Evolutionary conservation across 495 filamentous ascomycete species (phyloP).

Genomic region (Bacidia gigantensis): DNA sequence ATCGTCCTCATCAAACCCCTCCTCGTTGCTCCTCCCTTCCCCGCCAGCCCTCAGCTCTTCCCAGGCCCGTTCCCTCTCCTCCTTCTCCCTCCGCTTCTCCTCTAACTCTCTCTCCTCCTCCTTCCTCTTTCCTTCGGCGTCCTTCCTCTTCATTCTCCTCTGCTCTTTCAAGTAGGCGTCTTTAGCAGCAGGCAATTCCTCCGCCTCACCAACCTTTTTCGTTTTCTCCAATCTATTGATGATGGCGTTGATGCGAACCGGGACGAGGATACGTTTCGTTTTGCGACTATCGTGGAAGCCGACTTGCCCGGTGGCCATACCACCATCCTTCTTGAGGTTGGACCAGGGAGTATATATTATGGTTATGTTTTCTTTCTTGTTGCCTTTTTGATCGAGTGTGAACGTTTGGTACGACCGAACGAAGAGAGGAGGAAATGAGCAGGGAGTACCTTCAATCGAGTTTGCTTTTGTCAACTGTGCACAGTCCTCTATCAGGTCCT

Average conservation of each 20-base stretch:
- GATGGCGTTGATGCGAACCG: conserved; percentile 67
- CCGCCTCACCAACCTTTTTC: conserved; percentile 64
- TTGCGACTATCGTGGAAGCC: conserved; percentile 82
- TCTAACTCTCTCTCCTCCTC: conserved; percentile 65
- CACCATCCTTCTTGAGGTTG: conserved; percentile 90
- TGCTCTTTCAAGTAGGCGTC: conserved; percentile 57
- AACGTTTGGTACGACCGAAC: neutral
- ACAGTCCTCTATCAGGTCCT: conserved; percentile 68
- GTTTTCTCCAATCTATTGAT: conserved; percentile 97
- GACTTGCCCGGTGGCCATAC: conserved; percentile 90
- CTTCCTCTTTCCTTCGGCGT: conserved; percentile 56
- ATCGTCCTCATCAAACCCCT: conserved; percentile 35
- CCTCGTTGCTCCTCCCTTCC: conserved; percentile 36
- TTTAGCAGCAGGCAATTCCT: conserved; percentile 61
- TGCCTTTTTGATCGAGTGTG: conserved; percentile 44
- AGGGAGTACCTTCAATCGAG: conserved; percentile 71
- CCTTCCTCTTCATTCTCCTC: conserved; percentile 52
- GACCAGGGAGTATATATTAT: conserved; percentile 97
- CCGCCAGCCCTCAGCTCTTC: conserved; percentile 49
- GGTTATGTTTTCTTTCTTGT: conserved; percentile 96
- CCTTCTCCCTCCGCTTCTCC: conserved; percentile 77
- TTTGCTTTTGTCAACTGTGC: conserved; percentile 96
- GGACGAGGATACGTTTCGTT: conserved; percentile 67
- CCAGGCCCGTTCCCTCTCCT: conserved; percentile 88
- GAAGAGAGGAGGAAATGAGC: no score